Evolutionary conservation across 2,329 filamentous ascomycete species (phyloP).

Genomic region (Colletotrichum lupini): DNA sequence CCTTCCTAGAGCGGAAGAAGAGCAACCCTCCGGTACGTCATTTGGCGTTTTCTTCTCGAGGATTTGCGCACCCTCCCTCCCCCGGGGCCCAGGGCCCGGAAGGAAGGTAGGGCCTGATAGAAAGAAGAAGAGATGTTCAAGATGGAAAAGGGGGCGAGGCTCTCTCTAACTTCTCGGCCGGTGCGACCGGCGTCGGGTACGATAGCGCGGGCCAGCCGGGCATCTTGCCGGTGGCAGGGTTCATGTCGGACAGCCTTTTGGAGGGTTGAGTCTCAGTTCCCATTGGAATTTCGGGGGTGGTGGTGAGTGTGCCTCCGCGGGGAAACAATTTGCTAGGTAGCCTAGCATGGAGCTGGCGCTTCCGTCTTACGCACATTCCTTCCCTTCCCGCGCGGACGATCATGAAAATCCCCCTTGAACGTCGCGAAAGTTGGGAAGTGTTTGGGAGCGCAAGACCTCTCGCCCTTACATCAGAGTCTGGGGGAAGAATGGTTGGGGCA

Average conservation of each 20-base stretch:
- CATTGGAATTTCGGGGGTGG: background rate
- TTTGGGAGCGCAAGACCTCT: background rate
- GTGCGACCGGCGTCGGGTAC: background rate
- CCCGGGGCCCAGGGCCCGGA: background rate
- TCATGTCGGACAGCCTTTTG: background rate
- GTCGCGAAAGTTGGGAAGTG: constrained; percentile 25
- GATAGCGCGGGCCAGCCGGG: background rate
- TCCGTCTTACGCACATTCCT: constrained; percentile 15
- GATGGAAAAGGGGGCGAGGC: constrained; percentile 1
- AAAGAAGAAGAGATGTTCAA: background rate
- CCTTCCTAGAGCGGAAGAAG: constrained; percentile 29
- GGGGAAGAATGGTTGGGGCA: constrained; percentile 1
- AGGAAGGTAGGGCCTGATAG: too few species aligned
- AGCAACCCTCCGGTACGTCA: constrained; percentile 25
- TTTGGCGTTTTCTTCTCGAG: constrained; percentile 2
- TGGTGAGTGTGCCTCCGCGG: background rate
- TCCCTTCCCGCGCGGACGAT: constrained; percentile 15
- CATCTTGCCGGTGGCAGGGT: background rate
- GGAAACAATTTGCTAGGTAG: background rate
- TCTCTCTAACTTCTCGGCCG: background rate
- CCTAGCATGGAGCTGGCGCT: background rate
- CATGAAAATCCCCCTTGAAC: constrained; percentile 28
- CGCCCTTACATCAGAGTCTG: background rate
- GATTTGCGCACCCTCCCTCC: background rate
- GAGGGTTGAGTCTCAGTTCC: background rate